Evolutionary conservation across 176 grass and related monocot genomes (phyloP).

Genomic region (Chloris gayana): DNA sequence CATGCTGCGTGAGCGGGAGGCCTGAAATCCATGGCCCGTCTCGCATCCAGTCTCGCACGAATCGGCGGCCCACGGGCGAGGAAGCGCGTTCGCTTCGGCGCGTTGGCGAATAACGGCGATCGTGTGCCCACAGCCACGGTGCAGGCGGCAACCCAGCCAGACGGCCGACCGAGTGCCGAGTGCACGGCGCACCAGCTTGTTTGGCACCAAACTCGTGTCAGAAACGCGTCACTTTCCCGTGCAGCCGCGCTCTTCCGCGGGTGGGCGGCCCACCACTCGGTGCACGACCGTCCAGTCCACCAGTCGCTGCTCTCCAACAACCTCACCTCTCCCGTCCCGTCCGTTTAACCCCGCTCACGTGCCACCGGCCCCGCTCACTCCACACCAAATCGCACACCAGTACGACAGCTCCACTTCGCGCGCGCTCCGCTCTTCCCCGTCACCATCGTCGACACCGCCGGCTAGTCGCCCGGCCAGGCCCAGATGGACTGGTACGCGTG

Average conservation of each 20-base stretch:
- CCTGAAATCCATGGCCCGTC: background rate
- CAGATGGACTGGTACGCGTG: slow-evolving; percentile 94
- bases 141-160: background rate
- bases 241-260: background rate
- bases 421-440: background rate
- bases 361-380: background rate
- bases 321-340: background rate
- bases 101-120: background rate
- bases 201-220: background rate
- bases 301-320: slow-evolving; percentile 11
- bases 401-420: background rate
- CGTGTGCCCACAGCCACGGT: too few relatives aligned
- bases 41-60: background rate
- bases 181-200: background rate
- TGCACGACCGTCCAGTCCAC: background rate
- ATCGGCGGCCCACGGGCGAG: background rate
- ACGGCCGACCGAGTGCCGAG: background rate
- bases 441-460: background rate
- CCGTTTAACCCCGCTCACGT: slow-evolving; percentile 18
- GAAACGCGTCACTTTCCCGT: background rate
- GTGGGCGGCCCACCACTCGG: slow-evolving; percentile 24
- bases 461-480: background rate
- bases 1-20: background rate
- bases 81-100: background rate
- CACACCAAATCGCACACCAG: background rate